Percentiles rank a stretch among this genome's conserved stretches.
Conservation (phyloP, 495 filamentous ascomycete genomes). For the Xylaria nigripes region DNA sequence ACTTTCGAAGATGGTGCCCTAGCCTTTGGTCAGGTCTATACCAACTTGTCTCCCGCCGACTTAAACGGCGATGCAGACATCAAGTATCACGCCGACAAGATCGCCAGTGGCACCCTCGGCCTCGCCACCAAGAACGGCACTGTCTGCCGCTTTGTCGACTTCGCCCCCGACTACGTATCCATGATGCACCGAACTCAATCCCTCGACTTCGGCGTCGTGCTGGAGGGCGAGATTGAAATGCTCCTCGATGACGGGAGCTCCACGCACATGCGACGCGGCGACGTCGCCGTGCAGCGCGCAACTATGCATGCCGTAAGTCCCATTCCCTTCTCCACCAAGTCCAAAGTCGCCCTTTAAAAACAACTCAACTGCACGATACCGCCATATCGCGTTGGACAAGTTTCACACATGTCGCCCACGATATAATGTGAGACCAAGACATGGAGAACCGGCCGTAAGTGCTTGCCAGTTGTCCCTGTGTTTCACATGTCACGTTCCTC, state of each 20-base stretch:
- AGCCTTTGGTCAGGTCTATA: slow-evolving; percentile 35
- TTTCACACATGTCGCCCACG: too few relatives aligned
- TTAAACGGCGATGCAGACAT: slow-evolving; percentile 48
- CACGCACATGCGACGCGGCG: slow-evolving; percentile 48
- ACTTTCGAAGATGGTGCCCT: slow-evolving; percentile 15
- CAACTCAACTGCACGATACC: too few relatives aligned
- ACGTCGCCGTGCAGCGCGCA: slow-evolving; percentile 56
- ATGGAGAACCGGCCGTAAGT: too few relatives aligned
- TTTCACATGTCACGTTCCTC: slow-evolving; percentile 33
- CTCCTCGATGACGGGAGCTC: slow-evolving; percentile 53
- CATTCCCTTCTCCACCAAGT: slow-evolving; percentile 11
- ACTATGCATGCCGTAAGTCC: slow-evolving; percentile 50
- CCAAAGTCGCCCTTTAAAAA: not conserved
- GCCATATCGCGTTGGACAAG: too few relatives aligned
- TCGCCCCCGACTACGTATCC: slow-evolving; percentile 44
- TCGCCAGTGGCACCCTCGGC: slow-evolving; percentile 33
- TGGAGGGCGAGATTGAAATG: slow-evolving; percentile 65
- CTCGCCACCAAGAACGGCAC: slow-evolving; percentile 44
- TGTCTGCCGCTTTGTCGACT: slow-evolving; percentile 54
- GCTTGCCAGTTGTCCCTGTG: slow-evolving; percentile 3
- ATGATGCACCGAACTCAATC: slow-evolving; percentile 65
- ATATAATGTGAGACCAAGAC: too few relatives aligned
- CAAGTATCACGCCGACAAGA: slow-evolving; percentile 25
- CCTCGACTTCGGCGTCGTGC: slow-evolving; percentile 66
- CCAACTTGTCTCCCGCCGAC: slow-evolving; percentile 48